Evolutionary conservation across 148 eudicot genomes (phyloP), one percentile per base, ranked within the genome.

Genomic region (Camellia sinensis): DNA sequence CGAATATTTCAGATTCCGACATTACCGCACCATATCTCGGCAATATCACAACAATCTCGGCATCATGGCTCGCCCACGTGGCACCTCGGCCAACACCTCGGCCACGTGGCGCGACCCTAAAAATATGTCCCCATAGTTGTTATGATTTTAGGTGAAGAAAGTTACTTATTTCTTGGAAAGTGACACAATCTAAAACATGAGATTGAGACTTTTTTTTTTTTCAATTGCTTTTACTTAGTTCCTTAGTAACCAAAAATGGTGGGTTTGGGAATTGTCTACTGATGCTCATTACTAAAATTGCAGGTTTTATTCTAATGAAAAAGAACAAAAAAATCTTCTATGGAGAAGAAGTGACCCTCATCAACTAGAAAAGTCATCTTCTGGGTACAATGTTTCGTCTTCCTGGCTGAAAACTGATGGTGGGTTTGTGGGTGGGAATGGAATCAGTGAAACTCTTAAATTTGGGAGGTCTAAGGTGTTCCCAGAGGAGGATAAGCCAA

Each of bases 221-320:
- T 73, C 7, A 7, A 13, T 73, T 54, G 18, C 5, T 63, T 56
- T 69, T 3, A 12, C 15, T 21, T 3, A 54, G 48, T 1, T 53
- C 14, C 6, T 64, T 3, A 71, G 44, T 19, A 53, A 67, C 3
- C 37, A 37, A 70, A 37, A 70, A 37, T 3, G 19, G 37, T 53
- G 53, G 71, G 7, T 48, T 66, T 73, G 45, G 37, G 21, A 83
- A 37, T 56, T 78, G 37, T 73, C 52, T 62, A 62, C 60, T 80
- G 76, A 71, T 77, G 60, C 46, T 5, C n/a, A 61, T 67, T 2
- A 14, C 44, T 37, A 11, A 21, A 66, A 75, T 76, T 76, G 48
- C 88, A 97, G 99, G 94, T 97, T 97, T 80, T 86, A 85, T 78
- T 65, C 87, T 82, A 91, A 90, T 80, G 99, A 87, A 71, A 92